These are phyloP conservation scores for Malassezia furfur DNA, from an alignment of 1,284 basidiomycete species.

Conservation along the genomic window DNA sequence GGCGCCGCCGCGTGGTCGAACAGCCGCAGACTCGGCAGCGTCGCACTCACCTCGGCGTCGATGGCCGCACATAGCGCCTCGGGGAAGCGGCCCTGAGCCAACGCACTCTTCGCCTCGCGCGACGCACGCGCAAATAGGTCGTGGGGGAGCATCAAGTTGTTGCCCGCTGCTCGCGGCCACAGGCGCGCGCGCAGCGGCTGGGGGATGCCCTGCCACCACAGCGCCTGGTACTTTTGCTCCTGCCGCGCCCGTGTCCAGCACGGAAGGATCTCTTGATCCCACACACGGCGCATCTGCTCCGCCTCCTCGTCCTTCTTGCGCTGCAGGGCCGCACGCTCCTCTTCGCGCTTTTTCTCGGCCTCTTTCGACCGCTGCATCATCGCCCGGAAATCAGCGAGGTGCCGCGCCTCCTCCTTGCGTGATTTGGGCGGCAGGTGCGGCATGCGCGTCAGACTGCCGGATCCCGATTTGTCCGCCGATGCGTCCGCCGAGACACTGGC, in stretches of 20 bases:
- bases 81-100: conserved; percentile 15
- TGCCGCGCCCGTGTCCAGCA: conserved; percentile 69
- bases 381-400: conserved; percentile 9
- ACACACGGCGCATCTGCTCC: conserved; percentile 61
- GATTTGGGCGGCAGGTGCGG: conserved; percentile 15
- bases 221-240: conserved; percentile 58
- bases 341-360: conserved; percentile 25
- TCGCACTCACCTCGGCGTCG: conserved; percentile 68
- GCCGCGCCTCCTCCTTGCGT: conserved; percentile 9
- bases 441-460: conserved; percentile 15
- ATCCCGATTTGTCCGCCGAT: background rate
- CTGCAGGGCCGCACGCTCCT: conserved; percentile 21
- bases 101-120: conserved; percentile 17
- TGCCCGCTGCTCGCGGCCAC: conserved; percentile 82
- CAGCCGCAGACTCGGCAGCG: conserved; percentile 77
- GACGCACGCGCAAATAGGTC: conserved; percentile 22
- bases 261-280: conserved; percentile 70
- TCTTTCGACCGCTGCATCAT: conserved; percentile 64
- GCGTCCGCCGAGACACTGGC: no score
- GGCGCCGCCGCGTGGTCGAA: conserved; percentile 71
- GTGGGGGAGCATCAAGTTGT: conserved; percentile 64
- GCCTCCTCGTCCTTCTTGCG: conserved; percentile 43
- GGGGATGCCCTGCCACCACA: conserved; percentile 92
- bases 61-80: conserved; percentile 57
- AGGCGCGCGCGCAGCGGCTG: conserved; percentile 70